These are phyloP conservation scores for Lunularia cruciata DNA, from an alignment of 225 moss, liverwort and hornwort species.

Conservation along the genomic window DNA sequence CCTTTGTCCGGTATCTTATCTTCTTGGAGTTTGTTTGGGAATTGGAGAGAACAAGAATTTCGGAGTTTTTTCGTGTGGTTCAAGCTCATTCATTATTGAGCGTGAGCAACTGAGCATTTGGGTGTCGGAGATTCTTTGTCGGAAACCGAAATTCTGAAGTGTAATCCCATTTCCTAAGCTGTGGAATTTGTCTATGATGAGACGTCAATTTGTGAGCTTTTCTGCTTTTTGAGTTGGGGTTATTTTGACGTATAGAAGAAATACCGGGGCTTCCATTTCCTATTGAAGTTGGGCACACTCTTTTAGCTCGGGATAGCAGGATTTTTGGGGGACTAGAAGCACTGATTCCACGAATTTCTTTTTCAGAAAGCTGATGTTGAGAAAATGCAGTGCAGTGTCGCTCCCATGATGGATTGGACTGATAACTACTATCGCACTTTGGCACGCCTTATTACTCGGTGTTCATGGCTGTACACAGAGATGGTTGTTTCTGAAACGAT, in stretches of 20 bases:
- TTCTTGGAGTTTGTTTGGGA: background rate
- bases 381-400: conserved; percentile 95
- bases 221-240: too few relatives aligned
- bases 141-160: background rate
- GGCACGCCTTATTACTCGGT: conserved; percentile 86
- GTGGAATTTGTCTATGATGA: background rate
- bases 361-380: conserved; percentile 13
- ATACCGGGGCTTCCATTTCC: too few relatives aligned
- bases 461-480: conserved; percentile 97
- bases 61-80: too few relatives aligned
- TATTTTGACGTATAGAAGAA: too few relatives aligned
- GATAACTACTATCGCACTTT: conserved; percentile 94
- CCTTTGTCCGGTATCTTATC: background rate
- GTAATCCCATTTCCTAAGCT: too few relatives aligned
- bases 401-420: conserved; percentile 99
- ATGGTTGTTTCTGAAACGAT: conserved; percentile 98
- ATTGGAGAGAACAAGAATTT: background rate
- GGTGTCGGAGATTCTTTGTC: background rate
- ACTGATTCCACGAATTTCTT: too few relatives aligned
- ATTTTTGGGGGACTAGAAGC: too few relatives aligned
- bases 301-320: too few relatives aligned
- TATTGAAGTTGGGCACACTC: too few relatives aligned
- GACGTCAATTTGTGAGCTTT: too few relatives aligned
- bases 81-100: too few relatives aligned
- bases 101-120: too few relatives aligned